Base-by-base conservation (phyloP, 495 filamentous ascomycete genomes). In the Viridothelium virens region DNA sequence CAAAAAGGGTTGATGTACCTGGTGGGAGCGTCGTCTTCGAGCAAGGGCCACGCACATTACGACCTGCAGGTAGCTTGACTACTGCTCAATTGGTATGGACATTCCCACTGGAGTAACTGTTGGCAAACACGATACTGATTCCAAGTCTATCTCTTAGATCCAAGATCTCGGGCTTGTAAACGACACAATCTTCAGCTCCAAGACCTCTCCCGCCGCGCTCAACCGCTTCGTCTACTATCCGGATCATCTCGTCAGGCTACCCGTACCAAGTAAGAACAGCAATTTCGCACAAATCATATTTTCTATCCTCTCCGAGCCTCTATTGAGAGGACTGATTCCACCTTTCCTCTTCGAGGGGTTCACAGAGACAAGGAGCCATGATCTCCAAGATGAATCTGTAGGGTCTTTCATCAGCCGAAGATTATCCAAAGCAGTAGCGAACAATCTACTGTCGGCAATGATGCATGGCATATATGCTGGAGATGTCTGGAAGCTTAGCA, bases 401-500 rank as follows among this genome's bases (percentile, higher is more conserved):
- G 88, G 84, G 4, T 79, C 83, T 0, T 96, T 90, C 72, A 77
- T 91, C 31, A 74, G 77, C 2, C 79, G 86, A 18, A 74, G 85
- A 14, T 76, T 88, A 38, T 80, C 83, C 39, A 74, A 79, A 10
- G 72, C 80, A 2, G 47, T 90, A 5, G 87, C 87, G 38, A 79
- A 96, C 47, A 96, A 96, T 69, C 34, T 97, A 1, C 73, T 87
- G 2, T 96, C 91, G 2, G 89, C 86, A 37, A 75, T 91, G n/a
- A 74, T 89, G 34, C 94, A 97, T 77, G 95, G 95, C 11, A 90
- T 97, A 18, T 95, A 92, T 71, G 95, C 91, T n/a, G 95, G 95
- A 56, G 89, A 97, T 78, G 85, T 96, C 47, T 84, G 88, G 71
- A 81, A 87, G 72, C 79, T 96, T 63, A 96, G 91, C 72, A 84